Evolutionary conservation across 148 eudicot genomes (phyloP).

Genomic region (Camellia sinensis): DNA sequence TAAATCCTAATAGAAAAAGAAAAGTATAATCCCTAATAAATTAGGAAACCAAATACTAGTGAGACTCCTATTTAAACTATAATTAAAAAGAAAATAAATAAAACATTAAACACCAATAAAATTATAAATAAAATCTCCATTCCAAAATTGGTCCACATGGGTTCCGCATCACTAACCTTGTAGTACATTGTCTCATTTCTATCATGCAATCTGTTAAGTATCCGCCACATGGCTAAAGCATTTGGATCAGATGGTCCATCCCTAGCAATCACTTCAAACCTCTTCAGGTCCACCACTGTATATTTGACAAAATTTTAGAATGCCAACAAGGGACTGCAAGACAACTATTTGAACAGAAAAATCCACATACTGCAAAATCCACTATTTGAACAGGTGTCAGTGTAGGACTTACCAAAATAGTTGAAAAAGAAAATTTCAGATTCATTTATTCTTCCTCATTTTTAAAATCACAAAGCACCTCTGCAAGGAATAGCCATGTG

Average conservation of each 20-base stretch:
- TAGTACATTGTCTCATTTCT: constrained; percentile 97
- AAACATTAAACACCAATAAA: too few relatives aligned
- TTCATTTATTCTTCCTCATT: background rate
- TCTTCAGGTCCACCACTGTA: constrained; percentile 80
- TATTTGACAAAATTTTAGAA: constrained; percentile 3
- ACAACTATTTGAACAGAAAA: background rate
- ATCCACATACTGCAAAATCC: background rate
- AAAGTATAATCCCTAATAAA: too few relatives aligned
- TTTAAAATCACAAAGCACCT: background rate
- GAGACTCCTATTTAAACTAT: too few relatives aligned
- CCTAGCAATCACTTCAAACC: constrained; percentile 72
- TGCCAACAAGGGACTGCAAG: background rate
- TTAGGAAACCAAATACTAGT: too few relatives aligned
- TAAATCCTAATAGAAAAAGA: too few relatives aligned
- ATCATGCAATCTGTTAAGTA: constrained; percentile 93
- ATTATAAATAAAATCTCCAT: too few relatives aligned
- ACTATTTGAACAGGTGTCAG: background rate
- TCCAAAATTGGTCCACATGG: too few relatives aligned
- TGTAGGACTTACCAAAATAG: background rate
- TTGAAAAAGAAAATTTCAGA: background rate
- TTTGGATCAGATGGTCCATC: constrained; percentile 96
- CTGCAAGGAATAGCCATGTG: background rate
- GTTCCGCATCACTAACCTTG: constrained; percentile 45
- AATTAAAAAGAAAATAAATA: too few relatives aligned
- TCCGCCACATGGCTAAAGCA: constrained; percentile 94